Evolutionary conservation across 768 basidiomycete genomes (phyloP).

Genomic region (Psilocybe sp.): DNA sequence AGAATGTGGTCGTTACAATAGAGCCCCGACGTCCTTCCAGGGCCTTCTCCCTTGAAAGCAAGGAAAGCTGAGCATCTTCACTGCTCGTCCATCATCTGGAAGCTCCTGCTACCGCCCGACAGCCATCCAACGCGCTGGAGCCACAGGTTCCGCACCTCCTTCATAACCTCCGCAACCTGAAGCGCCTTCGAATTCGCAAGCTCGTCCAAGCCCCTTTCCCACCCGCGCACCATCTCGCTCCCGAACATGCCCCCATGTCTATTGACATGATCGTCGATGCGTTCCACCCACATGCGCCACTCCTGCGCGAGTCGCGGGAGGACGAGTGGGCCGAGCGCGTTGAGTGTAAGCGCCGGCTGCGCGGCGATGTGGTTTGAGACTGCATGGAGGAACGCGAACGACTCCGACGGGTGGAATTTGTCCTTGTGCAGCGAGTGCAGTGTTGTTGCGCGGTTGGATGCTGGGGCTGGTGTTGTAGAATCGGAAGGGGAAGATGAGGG

Average conservation of each 20-base stretch:
- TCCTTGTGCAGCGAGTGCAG: conserved; percentile 25
- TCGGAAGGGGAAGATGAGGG: background rate
- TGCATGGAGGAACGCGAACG: conserved; percentile 66
- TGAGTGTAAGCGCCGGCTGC: conserved; percentile 66
- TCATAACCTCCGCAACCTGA: conserved; percentile 35
- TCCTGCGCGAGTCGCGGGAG: conserved; percentile 67
- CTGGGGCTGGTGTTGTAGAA: background rate
- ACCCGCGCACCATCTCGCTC: conserved; percentile 60
- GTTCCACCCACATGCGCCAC: conserved; percentile 76
- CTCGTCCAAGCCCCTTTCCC: conserved; percentile 69
- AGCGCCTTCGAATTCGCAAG: conserved; percentile 51
- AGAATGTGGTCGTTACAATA: background rate
- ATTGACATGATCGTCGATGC: conserved; percentile 70
- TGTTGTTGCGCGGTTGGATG: conserved; percentile 1
- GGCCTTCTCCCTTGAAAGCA: too few species aligned
- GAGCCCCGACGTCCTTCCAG: too few species aligned
- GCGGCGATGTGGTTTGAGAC: conserved; percentile 66
- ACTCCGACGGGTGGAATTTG: conserved; percentile 70
- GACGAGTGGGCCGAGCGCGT: conserved; percentile 53
- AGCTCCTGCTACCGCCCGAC: conserved; percentile 6
- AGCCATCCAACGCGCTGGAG: conserved; percentile 73
- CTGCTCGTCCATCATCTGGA: conserved; percentile 17
- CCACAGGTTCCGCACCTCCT: conserved; percentile 56
- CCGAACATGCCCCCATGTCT: conserved; percentile 78
- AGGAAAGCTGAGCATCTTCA: conserved; percentile 3